A percentile compares a stretch with the other conserved stretches of the same genome.
Conservation (phyloP, 2,329 filamentous ascomycete genomes). For the Pseudocercospora musae region DNA sequence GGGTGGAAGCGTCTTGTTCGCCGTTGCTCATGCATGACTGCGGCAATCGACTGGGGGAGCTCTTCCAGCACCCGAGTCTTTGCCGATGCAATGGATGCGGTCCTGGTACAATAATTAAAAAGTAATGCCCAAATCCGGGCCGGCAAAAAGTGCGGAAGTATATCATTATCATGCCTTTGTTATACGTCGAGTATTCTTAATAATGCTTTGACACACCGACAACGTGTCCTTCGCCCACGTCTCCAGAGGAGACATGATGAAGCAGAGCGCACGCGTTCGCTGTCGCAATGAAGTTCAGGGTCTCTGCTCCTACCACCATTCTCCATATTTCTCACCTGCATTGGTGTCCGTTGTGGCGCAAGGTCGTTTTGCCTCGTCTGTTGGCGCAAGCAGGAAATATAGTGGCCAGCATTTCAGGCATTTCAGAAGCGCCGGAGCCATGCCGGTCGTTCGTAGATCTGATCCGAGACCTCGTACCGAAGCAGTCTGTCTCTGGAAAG, state of each 20-base stretch:
- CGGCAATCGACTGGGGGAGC: neutral
- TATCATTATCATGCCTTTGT: neutral
- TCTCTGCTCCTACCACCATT: neutral
- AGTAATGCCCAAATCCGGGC: neutral
- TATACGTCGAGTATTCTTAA: neutral
- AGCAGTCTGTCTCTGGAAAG: neutral
- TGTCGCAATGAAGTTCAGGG: neutral
- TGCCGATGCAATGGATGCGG: neutral
- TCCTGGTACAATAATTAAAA: neutral
- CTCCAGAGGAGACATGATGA: neutral
- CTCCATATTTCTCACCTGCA: slow-evolving; percentile 4
- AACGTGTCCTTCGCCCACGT: neutral
- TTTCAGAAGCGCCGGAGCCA: slow-evolving; percentile 3
- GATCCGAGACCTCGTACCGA: slow-evolving; percentile 1
- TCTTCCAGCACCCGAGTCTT: neutral
- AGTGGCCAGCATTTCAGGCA: neutral
- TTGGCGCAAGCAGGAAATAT: slow-evolving; percentile 5
- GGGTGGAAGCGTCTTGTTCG: neutral
- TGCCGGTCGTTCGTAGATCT: neutral
- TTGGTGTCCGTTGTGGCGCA: slow-evolving; percentile 4
- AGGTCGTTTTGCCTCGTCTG: neutral
- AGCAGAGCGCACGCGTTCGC: neutral
- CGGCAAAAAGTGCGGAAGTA: neutral
- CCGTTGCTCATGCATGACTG: neutral
- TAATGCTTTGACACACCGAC: slow-evolving; percentile 1